Evolutionary conservation across 2,329 filamentous ascomycete genomes (phyloP).

Genomic region (Hymenoscyphus fraxineus): DNA sequence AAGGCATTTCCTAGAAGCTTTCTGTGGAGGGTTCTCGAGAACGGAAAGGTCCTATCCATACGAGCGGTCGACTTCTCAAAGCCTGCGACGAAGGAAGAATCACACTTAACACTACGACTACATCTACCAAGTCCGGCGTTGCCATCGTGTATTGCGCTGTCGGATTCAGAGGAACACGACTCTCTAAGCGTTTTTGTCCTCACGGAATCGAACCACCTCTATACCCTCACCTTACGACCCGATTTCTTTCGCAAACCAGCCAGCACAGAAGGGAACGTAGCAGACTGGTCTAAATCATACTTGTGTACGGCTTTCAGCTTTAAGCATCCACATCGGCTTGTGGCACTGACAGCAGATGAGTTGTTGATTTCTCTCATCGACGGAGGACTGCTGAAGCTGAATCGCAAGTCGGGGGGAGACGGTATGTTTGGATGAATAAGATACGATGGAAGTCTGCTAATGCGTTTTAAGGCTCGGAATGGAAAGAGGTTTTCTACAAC

Average conservation of each 20-base stretch:
- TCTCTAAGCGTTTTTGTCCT: constrained; percentile 75
- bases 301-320: constrained; percentile 70
- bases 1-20: constrained; percentile 78
- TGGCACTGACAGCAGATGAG: constrained; percentile 68
- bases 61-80: constrained; percentile 78
- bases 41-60: constrained; percentile 75
- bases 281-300: constrained; percentile 72
- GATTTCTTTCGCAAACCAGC: constrained; percentile 73
- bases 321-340: constrained; percentile 75
- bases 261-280: constrained; percentile 68
- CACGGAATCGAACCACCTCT: constrained; percentile 74
- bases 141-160: constrained; percentile 74
- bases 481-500: constrained; percentile 71
- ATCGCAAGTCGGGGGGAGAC: constrained; percentile 44
- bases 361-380: constrained; percentile 79
- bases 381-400: constrained; percentile 69
- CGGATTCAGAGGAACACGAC: constrained; percentile 75
- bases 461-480: constrained; percentile 38
- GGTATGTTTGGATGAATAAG: not conserved
- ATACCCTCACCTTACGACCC: constrained; percentile 76
- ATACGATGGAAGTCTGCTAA: not conserved
- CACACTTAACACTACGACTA: constrained; percentile 72
- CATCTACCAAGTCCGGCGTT: constrained; percentile 71
- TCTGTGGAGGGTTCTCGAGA: constrained; percentile 84
- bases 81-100: constrained; percentile 59